These are phyloP conservation scores for Boletus insuetus DNA, from an alignment of 768 basidiomycete species.

Conservation along the genomic window DNA sequence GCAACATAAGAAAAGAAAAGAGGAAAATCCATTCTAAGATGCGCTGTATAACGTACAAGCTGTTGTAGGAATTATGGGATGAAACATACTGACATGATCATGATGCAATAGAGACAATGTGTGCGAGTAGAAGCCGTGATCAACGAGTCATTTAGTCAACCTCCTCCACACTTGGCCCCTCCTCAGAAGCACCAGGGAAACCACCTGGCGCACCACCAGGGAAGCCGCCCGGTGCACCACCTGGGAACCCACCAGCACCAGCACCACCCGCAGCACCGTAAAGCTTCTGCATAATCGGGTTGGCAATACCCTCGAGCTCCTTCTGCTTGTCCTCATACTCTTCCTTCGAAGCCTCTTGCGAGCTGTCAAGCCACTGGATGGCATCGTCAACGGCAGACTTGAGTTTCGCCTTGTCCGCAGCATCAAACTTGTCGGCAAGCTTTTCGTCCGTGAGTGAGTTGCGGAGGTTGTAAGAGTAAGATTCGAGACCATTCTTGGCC, in stretches of 20 bases:
- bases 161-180: constrained; percentile 90
- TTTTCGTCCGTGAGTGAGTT: constrained; percentile 86
- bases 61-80: constrained; percentile 27
- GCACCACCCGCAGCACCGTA: constrained; percentile 54
- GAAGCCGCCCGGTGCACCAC: constrained; percentile 52
- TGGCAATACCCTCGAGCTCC: constrained; percentile 84
- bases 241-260: constrained; percentile 53
- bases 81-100: constrained; percentile 32
- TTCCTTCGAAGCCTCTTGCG: constrained; percentile 89
- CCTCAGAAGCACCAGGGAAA: constrained; percentile 68
- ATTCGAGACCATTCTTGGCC: constrained; percentile 91
- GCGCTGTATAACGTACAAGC: constrained; percentile 31
- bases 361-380: constrained; percentile 81
- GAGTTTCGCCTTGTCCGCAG: constrained; percentile 82
- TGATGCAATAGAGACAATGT: constrained; percentile 27
- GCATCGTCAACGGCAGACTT: constrained; percentile 78
- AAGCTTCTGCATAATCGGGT: constrained; percentile 70
- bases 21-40: constrained; percentile 27
- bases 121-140: constrained; percentile 19
- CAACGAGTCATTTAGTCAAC: constrained; percentile 58
- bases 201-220: constrained; percentile 67
- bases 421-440: constrained; percentile 83
- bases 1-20: background rate
- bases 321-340: constrained; percentile 93
- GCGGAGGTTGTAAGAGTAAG: constrained; percentile 92